A percentile compares a stretch with the other conserved stretches of the same genome.
These are phyloP conservation scores for Penicillium sp. DNA, from an alignment of 2,329 filamentous ascomycete species.

Conservation along the genomic window DNA sequence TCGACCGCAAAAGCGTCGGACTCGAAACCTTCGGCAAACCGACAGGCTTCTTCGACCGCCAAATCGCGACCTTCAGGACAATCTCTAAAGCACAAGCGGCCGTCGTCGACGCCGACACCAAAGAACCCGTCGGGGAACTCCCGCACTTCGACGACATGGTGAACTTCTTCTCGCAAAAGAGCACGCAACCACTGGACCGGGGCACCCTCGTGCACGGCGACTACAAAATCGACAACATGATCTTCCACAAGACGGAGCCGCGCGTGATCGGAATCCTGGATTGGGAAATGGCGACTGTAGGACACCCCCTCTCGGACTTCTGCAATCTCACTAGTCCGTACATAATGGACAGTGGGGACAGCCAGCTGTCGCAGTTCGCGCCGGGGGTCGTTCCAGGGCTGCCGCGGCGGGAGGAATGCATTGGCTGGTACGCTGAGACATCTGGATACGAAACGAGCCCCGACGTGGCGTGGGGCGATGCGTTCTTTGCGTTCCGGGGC, in stretches of 20 bases:
- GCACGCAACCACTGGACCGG: slow-evolving; percentile 71
- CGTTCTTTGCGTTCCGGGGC: slow-evolving; percentile 59
- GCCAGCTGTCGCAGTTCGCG: slow-evolving; percentile 53
- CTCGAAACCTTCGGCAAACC: slow-evolving; percentile 71
- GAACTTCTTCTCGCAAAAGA: slow-evolving; percentile 68
- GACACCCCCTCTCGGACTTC: slow-evolving; percentile 90
- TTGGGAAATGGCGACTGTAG: slow-evolving; percentile 98
- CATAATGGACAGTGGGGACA: slow-evolving; percentile 34
- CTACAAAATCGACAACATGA: slow-evolving; percentile 90
- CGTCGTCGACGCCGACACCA: slow-evolving; percentile 72
- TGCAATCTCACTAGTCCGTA: slow-evolving; percentile 65
- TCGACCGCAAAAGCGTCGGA: slow-evolving; percentile 64
- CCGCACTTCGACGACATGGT: slow-evolving; percentile 81
- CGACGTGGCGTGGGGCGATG: slow-evolving; percentile 61
- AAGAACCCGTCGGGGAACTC: slow-evolving; percentile 72
- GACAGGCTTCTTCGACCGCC: slow-evolving; percentile 77
- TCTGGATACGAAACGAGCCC: slow-evolving; percentile 68
- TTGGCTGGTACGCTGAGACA: slow-evolving; percentile 65
- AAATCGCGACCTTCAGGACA: slow-evolving; percentile 76
- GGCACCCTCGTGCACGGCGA: slow-evolving; percentile 86
- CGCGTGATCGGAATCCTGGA: slow-evolving; percentile 90
- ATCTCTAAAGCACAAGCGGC: slow-evolving; percentile 76
- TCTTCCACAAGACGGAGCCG: slow-evolving; percentile 85
- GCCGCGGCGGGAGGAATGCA: slow-evolving; percentile 56
- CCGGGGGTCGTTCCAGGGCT: slow-evolving; percentile 65